phyloP scores from a whole-genome alignment of 148 eudicot genomes.

The Pharnaceum exiguum region DNA sequence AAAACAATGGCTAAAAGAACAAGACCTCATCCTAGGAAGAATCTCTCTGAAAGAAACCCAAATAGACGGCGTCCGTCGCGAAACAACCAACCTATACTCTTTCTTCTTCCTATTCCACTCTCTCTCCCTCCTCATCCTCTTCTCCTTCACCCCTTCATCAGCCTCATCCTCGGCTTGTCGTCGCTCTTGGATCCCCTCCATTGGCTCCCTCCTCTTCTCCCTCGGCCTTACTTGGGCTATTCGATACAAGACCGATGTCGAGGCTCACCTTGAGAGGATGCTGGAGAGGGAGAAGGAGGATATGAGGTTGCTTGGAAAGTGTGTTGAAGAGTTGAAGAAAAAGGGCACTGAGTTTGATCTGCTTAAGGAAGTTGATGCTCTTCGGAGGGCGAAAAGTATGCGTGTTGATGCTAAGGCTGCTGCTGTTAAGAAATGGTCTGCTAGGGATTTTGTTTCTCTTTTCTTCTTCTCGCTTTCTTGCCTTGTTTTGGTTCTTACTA shows the following conservation, averaged over 20 bases:
- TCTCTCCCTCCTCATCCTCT: conserved; percentile 52
- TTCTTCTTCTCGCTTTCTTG: conserved; percentile 66
- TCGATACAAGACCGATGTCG: conserved; percentile 67
- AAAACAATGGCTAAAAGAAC: conserved; percentile 86
- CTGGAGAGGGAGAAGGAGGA: conserved; percentile 74
- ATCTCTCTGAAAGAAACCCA: conserved; percentile 70
- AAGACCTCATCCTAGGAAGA: conserved; percentile 61
- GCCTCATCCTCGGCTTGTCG: conserved; percentile 23
- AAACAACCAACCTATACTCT: conserved; percentile 70
- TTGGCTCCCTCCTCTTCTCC: conserved; percentile 55
- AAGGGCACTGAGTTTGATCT: conserved; percentile 78
- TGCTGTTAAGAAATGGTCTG: conserved; percentile 61
- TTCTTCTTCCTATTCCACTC: conserved; percentile 84
- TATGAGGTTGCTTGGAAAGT: conserved; percentile 51
- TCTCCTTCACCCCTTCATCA: conserved; percentile 34
- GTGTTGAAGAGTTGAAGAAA: conserved; percentile 73
- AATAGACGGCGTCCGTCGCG: conserved; percentile 54
- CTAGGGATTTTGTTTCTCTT: conserved; percentile 64
- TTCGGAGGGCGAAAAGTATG: conserved; percentile 69
- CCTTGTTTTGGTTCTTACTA: conserved; percentile 52
- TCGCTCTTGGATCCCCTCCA: conserved; percentile 65
- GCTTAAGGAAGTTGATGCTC: conserved; percentile 74
- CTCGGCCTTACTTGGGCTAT: conserved; percentile 70
- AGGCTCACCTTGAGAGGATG: conserved; percentile 53
- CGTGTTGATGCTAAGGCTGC: conserved; percentile 49